These are phyloP conservation scores for Cyberlindnera maritima DNA, from an alignment of 805 yeast genomes.

Conservation along the genomic window DNA sequence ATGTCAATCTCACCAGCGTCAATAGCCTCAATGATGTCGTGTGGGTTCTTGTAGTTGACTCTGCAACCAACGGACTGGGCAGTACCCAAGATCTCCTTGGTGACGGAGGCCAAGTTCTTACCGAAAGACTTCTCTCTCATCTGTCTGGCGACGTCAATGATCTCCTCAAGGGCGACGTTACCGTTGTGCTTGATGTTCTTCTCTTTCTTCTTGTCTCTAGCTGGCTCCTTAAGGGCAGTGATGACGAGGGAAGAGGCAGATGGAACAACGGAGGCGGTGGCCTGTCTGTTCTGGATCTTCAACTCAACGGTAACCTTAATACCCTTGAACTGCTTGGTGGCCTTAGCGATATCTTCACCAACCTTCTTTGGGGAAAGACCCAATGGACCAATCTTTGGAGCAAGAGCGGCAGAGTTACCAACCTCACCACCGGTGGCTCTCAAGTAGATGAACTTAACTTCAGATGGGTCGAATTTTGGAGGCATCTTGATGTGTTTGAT, in stretches of 20 bases:
- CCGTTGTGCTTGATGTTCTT: constrained; percentile 99
- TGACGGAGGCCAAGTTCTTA: constrained; percentile 93
- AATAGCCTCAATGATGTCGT: constrained; percentile 97
- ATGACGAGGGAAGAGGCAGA: constrained; percentile 98
- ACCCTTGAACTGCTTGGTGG: constrained; percentile 98
- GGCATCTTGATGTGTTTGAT: constrained; percentile 56
- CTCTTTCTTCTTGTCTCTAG: constrained; percentile 99
- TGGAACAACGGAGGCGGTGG: constrained; percentile 97
- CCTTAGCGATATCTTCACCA: constrained; percentile 99
- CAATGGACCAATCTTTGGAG: constrained; percentile 99
- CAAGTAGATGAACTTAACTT: constrained; percentile 97
- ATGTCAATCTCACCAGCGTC: constrained; percentile 97
- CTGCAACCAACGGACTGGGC: constrained; percentile 99
- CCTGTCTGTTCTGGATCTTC: constrained; percentile 99
- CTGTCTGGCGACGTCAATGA: constrained; percentile 94
- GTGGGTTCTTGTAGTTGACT: constrained; percentile 99
- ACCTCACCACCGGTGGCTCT: constrained; percentile 99
- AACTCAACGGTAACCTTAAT: constrained; percentile 98
- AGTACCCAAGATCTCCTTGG: constrained; percentile 99
- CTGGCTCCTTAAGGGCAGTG: constrained; percentile 99
- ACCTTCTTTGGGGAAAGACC: constrained; percentile 99
- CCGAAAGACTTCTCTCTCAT: constrained; percentile 98
- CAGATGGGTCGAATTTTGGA: constrained; percentile 98
- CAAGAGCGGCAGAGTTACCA: constrained; percentile 99
- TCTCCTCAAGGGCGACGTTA: constrained; percentile 96